A percentile compares a stretch with the other conserved stretches of the same genome.
phyloP scores from a whole-genome alignment of 2,329 filamentous ascomycete genomes.

The Hymenoscyphus salicellus region DNA sequence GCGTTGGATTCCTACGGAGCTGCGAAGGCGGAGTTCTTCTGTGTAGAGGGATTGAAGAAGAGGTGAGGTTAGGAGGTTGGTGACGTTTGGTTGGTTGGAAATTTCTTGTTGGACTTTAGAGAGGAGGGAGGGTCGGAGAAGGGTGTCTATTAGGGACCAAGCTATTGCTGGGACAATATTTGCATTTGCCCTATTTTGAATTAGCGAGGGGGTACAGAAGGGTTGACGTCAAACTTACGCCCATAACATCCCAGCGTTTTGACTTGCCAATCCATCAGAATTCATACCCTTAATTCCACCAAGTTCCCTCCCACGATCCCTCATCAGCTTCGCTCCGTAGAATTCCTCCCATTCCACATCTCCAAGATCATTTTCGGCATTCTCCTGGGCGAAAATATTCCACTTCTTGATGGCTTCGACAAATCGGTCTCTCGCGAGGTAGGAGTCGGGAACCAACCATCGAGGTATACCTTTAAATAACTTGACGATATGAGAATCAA shows the following conservation, averaged over 20 bases:
- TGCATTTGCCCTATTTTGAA: constrained; percentile 20
- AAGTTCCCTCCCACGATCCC: constrained; percentile 18
- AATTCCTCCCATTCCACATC: constrained; percentile 33
- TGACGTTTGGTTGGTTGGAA: not conserved
- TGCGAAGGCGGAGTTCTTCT: constrained; percentile 37
- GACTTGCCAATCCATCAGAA: constrained; percentile 17
- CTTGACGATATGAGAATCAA: constrained; percentile 24
- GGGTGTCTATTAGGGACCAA: constrained; percentile 32
- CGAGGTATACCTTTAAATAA: constrained; percentile 29
- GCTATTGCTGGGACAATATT: constrained; percentile 29
- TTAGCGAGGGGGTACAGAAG: not conserved
- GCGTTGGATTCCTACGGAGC: constrained; percentile 20
- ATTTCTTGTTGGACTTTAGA: constrained; percentile 28
- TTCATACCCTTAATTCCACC: constrained; percentile 12
- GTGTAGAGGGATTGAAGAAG: constrained; percentile 39
- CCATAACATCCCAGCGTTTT: constrained; percentile 28
- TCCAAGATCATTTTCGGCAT: constrained; percentile 21
- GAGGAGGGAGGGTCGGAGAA: constrained; percentile 24
- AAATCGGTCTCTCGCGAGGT: constrained; percentile 26
- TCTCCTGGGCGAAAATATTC: constrained; percentile 27
- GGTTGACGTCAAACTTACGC: constrained; percentile 2
- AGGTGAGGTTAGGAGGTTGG: constrained; percentile 24
- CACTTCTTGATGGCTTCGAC: constrained; percentile 28
- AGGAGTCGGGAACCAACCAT: constrained; percentile 29
- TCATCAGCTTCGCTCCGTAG: constrained; percentile 34